Evolutionary conservation across 2,329 filamentous ascomycete species (phyloP).

Genomic region (Paecilomyces variotii): DNA sequence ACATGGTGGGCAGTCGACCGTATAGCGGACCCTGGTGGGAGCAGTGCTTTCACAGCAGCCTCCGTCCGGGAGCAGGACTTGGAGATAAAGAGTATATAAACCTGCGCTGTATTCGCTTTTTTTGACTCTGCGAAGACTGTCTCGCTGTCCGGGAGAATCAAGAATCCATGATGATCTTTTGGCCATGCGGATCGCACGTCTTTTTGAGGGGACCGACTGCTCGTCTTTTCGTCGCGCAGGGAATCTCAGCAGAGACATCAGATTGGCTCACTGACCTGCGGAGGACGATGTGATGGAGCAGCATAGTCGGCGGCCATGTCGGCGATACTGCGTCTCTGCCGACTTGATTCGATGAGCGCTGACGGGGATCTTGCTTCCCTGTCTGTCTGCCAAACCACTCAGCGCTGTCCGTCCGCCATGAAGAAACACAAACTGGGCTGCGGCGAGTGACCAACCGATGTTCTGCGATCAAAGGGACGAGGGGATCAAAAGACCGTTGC

Average conservation of each 20-base stretch:
- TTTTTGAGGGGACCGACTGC: slow-evolving; percentile 1
- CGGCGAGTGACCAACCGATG: not conserved
- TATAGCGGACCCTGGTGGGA: not conserved
- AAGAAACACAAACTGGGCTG: not conserved
- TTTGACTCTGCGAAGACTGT: not conserved
- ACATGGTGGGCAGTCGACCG: slow-evolving; percentile 16
- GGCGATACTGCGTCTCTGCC: not conserved
- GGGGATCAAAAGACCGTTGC: slow-evolving; percentile 13
- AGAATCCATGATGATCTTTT: not conserved
- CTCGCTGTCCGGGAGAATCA: not conserved
- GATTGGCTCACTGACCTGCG: not conserved
- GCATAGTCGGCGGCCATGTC: not conserved
- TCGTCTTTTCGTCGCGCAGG: not conserved
- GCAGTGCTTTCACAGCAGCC: not conserved
- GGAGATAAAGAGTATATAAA: not conserved
- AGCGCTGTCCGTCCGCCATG: not conserved
- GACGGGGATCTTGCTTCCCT: not conserved
- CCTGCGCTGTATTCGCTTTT: not conserved
- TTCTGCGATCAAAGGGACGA: not conserved
- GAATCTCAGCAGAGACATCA: not conserved
- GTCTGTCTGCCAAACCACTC: not conserved
- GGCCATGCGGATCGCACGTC: not conserved
- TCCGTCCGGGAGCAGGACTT: not conserved
- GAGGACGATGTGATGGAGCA: not conserved
- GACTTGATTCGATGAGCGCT: not conserved